Base-by-base conservation (phyloP, 148 eudicot species). In the Heliosperma pusillum region DNA sequence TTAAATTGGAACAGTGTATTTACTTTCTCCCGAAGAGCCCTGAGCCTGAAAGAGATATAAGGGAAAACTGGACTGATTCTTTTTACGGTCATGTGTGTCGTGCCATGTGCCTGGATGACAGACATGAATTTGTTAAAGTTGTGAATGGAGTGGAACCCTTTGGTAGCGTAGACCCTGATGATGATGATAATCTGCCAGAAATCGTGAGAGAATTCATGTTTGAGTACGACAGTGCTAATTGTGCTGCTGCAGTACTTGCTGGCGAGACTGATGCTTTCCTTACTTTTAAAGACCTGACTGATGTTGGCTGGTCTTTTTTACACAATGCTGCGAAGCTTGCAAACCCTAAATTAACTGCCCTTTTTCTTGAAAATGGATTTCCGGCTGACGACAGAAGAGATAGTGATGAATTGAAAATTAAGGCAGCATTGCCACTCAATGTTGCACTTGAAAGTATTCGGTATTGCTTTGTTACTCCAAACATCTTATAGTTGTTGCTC, bases 321-420 rank as follows among this genome's bases (percentile, higher is more conserved):
- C 60, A 56, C 60, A 56, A n/a, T 7, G 60, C 60, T 56, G 60
- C 60, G 19, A 21, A 56, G 60, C 8, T 17, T 56, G 21, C 3
- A 56, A n/a, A 4, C 60, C 60, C 60, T 19, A 56, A 56, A n/a
- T 56, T 56, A 56, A 56, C 60, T n/a, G 24, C 60, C 60, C 9
- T 56, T 7, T 56, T 56, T 19, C 60, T 56, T 56, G 60, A 56
- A n/a, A 56, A 56, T 56, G 60, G 60, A 6, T 56, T 56, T 56
- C 60, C n/a, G 60, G 60, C 60, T 56, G 60, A 56, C 24, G 21
- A 56, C n/a, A 56, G 24, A 56, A 56, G 60, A 56, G 60, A 56
- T 24, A 3, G 36, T n/a, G 24, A 56, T 56, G 24, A 56, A 56
- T 56, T 56, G 60, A 56, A 56, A 6, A 20, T 56, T 6, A 6